A percentile compares a stretch with the other conserved stretches of the same genome.
Conservation (phyloP, 306 rosid species). For the Cucumis hystrix region DNA sequence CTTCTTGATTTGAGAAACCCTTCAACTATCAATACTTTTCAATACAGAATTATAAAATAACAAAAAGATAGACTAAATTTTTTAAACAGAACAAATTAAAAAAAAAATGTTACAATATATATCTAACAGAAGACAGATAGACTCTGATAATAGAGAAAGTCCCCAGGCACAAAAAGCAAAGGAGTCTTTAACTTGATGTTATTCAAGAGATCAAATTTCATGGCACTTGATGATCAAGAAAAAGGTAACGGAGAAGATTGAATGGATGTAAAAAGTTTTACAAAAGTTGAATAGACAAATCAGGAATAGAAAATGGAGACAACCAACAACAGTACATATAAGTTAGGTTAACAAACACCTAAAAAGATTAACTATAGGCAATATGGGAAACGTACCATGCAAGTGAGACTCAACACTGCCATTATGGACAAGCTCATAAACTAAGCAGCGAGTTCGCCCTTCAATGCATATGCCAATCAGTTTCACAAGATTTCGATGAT, state of each 20-base stretch:
- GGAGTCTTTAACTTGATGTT: not conserved
- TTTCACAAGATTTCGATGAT: slow-evolving; percentile 97
- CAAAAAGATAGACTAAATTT: not conserved
- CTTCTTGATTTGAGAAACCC: not conserved
- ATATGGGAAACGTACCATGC: slow-evolving; percentile 49
- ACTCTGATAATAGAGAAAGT: not conserved
- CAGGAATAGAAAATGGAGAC: not conserved
- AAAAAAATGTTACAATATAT: not conserved
- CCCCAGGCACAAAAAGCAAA: not conserved
- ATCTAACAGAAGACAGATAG: not conserved
- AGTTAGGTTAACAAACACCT: not conserved
- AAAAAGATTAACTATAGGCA: not conserved
- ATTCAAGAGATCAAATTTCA: not conserved
- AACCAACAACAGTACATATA: not conserved
- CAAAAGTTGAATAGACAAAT: not conserved
- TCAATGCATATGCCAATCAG: slow-evolving; percentile 85
- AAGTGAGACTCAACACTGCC: slow-evolving; percentile 98
- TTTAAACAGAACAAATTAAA: not conserved
- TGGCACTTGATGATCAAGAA: not conserved
- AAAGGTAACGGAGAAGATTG: not conserved
- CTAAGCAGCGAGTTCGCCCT: slow-evolving; percentile 69
- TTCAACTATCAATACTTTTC: not conserved
- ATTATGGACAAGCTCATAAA: slow-evolving; percentile 77
- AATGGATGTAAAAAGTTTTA: not conserved
- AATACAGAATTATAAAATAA: not conserved